phyloP scores from a whole-genome alignment of 176 grass and related monocot species.

The Carex littledalei region DNA sequence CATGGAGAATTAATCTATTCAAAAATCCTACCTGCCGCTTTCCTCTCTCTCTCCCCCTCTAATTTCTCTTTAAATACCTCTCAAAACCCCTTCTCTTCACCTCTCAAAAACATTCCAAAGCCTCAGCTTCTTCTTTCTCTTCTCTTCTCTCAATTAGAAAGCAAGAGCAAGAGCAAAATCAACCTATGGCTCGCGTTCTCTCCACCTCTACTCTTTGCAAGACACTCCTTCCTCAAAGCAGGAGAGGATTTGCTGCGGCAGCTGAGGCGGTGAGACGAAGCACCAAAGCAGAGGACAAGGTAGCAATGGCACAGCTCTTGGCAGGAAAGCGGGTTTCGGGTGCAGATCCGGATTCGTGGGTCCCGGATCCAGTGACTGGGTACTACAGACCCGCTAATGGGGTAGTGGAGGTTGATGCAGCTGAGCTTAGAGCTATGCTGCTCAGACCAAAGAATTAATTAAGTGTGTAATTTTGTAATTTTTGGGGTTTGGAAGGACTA shows the following conservation, averaged over 20 bases:
- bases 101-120: not conserved
- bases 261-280: conserved; percentile 32
- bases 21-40: not conserved
- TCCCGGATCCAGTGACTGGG: conserved; percentile 61
- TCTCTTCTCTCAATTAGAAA: not conserved
- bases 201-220: conserved; percentile 24
- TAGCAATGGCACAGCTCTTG: conserved; percentile 29
- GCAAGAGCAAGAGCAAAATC: no score
- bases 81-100: not conserved
- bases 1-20: not conserved
- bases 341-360: conserved; percentile 32
- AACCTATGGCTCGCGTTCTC: conserved; percentile 49
- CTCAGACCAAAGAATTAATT: conserved; percentile 28
- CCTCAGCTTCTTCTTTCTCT: not conserved
- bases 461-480: not conserved
- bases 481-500: not conserved
- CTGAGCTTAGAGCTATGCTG: conserved; percentile 58
- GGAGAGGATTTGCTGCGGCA: conserved; percentile 43
- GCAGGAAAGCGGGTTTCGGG: conserved; percentile 4
- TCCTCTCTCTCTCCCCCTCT: not conserved
- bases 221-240: not conserved
- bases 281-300: conserved; percentile 22
- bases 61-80: not conserved
- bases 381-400: conserved; percentile 60
- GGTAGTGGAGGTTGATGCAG: conserved; percentile 30